Evolutionary conservation across 2,329 filamentous ascomycete genomes (phyloP).

Genomic region (Fusarium virguliforme): DNA sequence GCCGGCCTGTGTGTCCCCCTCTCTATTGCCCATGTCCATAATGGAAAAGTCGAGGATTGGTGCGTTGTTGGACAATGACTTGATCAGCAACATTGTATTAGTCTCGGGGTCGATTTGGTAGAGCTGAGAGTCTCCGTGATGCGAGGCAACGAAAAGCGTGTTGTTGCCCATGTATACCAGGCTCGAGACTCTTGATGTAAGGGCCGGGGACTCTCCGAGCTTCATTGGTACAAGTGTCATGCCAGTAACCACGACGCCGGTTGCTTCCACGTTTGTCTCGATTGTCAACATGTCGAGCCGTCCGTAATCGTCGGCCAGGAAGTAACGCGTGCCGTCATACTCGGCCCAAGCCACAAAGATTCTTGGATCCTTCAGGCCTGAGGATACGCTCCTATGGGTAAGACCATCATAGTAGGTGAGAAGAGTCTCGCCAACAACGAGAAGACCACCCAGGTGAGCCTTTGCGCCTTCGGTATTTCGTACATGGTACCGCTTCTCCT

Average conservation of each 20-base stretch:
- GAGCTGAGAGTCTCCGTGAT: slow-evolving; percentile 93
- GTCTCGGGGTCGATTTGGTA: slow-evolving; percentile 69
- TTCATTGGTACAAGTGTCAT: slow-evolving; percentile 75
- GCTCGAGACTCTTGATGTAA: slow-evolving; percentile 81
- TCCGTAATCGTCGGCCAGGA: slow-evolving; percentile 95
- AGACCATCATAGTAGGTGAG: slow-evolving; percentile 89
- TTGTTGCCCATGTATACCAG: slow-evolving; percentile 84
- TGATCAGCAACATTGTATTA: slow-evolving; percentile 74
- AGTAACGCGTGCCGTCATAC: slow-evolving; percentile 84
- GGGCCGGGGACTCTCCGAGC: slow-evolving; percentile 48
- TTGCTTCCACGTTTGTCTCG: slow-evolving; percentile 75
- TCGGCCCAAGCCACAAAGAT: slow-evolving; percentile 95
- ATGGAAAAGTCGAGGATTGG: slow-evolving; percentile 95
- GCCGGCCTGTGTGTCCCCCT: slow-evolving; percentile 79
- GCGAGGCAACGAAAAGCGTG: slow-evolving; percentile 88
- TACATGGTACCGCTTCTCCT: slow-evolving; percentile 73
- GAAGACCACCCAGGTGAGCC: slow-evolving; percentile 77
- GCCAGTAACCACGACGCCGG: slow-evolving; percentile 76
- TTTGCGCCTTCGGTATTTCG: slow-evolving; percentile 68
- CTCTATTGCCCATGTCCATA: slow-evolving; percentile 94
- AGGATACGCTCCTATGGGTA: slow-evolving; percentile 76
- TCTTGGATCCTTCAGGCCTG: slow-evolving; percentile 79
- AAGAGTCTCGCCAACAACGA: slow-evolving; percentile 85
- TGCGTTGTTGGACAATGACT: slow-evolving; percentile 82
- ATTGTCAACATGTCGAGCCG: slow-evolving; percentile 88